Conservation (phyloP, 1,284 basidiomycete genomes). For the Papiliotrema laurentii region DNA sequence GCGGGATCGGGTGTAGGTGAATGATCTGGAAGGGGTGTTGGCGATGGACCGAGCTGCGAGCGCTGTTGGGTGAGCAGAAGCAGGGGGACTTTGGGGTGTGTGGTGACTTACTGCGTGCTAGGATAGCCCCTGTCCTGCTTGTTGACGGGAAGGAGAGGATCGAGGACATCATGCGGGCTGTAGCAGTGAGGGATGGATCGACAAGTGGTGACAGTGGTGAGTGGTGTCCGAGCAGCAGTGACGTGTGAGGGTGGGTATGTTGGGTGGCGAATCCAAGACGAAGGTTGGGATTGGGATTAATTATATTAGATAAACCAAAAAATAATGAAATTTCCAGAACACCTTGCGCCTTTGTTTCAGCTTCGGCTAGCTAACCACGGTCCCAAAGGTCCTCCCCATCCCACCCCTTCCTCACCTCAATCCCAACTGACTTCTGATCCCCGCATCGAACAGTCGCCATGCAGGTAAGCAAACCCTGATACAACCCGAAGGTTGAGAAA, state of each 20-base stretch:
- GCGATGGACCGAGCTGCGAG: no score
- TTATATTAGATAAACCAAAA: constrained; percentile 9
- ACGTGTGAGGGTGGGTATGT: background rate
- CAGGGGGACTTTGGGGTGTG: no score
- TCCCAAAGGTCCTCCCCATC: no score
- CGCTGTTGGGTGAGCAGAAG: no score
- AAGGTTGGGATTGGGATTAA: no score
- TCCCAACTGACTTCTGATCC: background rate
- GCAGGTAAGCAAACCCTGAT: constrained; percentile 33
- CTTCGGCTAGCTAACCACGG: no score
- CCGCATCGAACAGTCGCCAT: constrained; percentile 15
- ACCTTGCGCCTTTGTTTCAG: background rate
- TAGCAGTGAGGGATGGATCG: background rate
- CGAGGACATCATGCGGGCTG: background rate
- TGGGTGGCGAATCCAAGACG: background rate
- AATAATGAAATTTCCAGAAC: constrained; percentile 7
- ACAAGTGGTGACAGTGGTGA: background rate
- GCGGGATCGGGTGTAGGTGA: no score
- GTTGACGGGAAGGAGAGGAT: background rate
- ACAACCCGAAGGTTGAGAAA: background rate
- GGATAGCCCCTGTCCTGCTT: background rate
- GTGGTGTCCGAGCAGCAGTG: background rate
- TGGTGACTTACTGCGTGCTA: background rate
- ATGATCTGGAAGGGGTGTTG: no score
- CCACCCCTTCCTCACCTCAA: no score